Evolutionary conservation across 106 monocot genomes (phyloP).

Genomic region (Narthecium ossifragum): DNA sequence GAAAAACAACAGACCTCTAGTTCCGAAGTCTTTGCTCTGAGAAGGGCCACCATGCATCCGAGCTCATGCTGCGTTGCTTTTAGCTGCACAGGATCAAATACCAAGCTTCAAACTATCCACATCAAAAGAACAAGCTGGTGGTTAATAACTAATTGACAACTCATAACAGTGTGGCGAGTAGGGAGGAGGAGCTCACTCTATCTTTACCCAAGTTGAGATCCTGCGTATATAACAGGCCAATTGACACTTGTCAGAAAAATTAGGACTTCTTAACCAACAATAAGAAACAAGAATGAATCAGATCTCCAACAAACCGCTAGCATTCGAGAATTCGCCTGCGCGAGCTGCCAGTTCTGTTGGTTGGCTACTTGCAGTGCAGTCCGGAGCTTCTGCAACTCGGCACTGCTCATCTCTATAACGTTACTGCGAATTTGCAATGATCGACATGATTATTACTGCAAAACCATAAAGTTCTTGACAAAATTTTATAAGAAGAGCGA

Average conservation of each 20-base stretch:
- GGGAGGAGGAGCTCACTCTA: conserved; percentile 19
- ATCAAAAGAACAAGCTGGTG: background rate
- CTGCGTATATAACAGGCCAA: conserved; percentile 15
- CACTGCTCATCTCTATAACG: conserved; percentile 30
- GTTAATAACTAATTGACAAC: background rate
- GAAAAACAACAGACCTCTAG: conserved; percentile 16
- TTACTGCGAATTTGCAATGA: conserved; percentile 23
- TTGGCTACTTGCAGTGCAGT: conserved; percentile 26
- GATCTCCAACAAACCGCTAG: conserved; percentile 28
- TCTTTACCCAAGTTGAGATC: conserved; percentile 48
- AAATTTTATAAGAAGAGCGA: background rate
- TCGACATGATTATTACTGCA: background rate
- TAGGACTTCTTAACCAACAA: background rate
- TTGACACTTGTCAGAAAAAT: background rate
- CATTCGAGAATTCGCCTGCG: conserved; percentile 57
- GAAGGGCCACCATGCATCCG: conserved; percentile 17
- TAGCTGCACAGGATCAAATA: conserved; percentile 14
- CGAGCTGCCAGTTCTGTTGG: conserved; percentile 62
- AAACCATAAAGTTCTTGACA: conserved; percentile 4
- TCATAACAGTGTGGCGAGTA: background rate
- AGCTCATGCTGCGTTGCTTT: conserved; percentile 36
- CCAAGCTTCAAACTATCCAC: background rate
- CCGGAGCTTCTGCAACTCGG: conserved; percentile 52
- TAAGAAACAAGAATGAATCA: background rate
- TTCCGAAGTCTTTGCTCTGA: conserved; percentile 26